phyloP scores from a whole-genome alignment of 2,329 filamentous ascomycete genomes.

The Elsinoe perseae region DNA sequence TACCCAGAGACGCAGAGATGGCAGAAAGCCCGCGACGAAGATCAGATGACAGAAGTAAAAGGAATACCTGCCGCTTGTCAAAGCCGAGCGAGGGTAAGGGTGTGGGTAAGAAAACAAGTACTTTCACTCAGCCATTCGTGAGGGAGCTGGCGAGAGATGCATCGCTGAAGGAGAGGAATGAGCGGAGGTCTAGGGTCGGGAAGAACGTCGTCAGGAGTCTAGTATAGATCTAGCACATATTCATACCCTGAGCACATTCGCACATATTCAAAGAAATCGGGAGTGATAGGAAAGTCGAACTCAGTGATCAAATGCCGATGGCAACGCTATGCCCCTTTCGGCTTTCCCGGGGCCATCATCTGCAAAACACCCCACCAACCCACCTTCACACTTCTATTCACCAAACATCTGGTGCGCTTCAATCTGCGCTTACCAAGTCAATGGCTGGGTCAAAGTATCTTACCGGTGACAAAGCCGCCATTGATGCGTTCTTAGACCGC shows the following conservation, averaged over 20 bases:
- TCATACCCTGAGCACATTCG: neutral
- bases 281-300: too few species aligned
- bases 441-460: constrained; percentile 49
- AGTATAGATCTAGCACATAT: neutral
- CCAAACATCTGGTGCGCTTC: neutral
- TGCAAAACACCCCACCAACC: constrained; percentile 1
- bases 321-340: neutral
- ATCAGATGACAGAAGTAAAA: too few species aligned
- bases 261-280: neutral
- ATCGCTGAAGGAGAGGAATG: constrained; percentile 16
- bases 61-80: too few species aligned
- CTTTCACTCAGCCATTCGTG: constrained; percentile 16
- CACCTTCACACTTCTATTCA: neutral
- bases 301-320: neutral
- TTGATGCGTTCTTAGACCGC: constrained; percentile 75
- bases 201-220: neutral
- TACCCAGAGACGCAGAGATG: constrained; percentile 3
- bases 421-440: neutral
- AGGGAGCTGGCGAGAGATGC: constrained; percentile 16
- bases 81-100: constrained; percentile 13
- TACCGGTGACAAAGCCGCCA: constrained; percentile 67
- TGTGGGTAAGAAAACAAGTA: constrained; percentile 12
- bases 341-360: neutral
- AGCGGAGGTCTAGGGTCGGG: constrained; percentile 10
- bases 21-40: too few species aligned